Evolutionary conservation across 352 stramenopile species (phyloP).

Genomic region (Pythium volutum): DNA sequence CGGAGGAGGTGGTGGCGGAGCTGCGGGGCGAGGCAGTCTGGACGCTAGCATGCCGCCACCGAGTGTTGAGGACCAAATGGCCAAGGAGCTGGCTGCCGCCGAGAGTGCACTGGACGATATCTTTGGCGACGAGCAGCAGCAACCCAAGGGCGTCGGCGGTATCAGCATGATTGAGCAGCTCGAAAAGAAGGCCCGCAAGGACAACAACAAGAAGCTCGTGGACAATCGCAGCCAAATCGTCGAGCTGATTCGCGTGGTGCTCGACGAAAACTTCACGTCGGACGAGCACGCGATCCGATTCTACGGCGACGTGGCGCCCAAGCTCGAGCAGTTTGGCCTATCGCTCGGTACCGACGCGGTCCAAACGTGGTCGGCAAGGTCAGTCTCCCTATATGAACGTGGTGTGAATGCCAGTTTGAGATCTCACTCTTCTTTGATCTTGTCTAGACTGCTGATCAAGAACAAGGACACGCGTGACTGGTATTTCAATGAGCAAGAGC

Average conservation of each 20-base stretch:
- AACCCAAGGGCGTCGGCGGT: conserved; percentile 55
- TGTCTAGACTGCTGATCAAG: conserved; percentile 68
- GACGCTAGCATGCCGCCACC: conserved; percentile 14
- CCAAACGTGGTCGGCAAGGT: conserved; percentile 80
- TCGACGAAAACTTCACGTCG: conserved; percentile 42
- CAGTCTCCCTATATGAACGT: background rate
- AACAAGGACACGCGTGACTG: conserved; percentile 86
- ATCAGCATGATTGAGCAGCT: conserved; percentile 89
- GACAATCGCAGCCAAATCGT: conserved; percentile 68
- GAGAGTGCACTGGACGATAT: conserved; percentile 83
- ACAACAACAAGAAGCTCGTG: conserved; percentile 88
- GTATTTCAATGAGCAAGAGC: conserved; percentile 81
- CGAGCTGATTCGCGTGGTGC: conserved; percentile 43
- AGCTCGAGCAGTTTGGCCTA: conserved; percentile 67
- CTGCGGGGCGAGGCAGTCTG: background rate
- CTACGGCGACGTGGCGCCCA: conserved; percentile 47
- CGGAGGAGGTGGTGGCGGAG: conserved; percentile 17
- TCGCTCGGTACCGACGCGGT: conserved; percentile 60
- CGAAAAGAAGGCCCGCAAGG: conserved; percentile 81
- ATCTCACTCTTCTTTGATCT: background rate
- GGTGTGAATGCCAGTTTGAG: background rate
- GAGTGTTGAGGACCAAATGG: conserved; percentile 84
- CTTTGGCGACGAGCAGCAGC: conserved; percentile 77
- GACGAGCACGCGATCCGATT: conserved; percentile 76
- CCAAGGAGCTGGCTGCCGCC: conserved; percentile 67